Conservation (phyloP, 1,284 basidiomycete species). For the Filobasidium uniguttulatum region DNA sequence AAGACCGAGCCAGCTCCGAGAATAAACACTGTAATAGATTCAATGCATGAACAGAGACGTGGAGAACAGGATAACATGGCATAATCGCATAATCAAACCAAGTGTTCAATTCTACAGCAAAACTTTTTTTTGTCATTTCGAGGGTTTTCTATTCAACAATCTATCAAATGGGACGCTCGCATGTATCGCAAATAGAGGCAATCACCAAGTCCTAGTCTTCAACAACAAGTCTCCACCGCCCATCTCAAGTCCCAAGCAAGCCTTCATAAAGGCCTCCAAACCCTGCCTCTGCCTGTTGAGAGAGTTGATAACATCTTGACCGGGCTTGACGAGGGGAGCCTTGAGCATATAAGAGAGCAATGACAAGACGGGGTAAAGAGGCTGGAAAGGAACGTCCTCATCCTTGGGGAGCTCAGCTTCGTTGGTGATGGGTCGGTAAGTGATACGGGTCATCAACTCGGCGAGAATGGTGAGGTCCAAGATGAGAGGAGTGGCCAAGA, state of each 20-base stretch:
- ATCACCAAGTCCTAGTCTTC: constrained; percentile 70
- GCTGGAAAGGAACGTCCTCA: constrained; percentile 49
- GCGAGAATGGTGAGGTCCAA: constrained; percentile 86
- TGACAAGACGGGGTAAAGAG: constrained; percentile 75
- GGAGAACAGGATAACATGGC: no score
- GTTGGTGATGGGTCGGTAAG: constrained; percentile 51
- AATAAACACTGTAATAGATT: no score
- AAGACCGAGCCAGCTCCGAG: no score
- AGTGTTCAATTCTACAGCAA: no score
- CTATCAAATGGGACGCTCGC: no score
- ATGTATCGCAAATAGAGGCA: no score
- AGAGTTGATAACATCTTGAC: constrained; percentile 85
- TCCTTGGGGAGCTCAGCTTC: constrained; percentile 13
- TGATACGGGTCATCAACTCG: constrained; percentile 84
- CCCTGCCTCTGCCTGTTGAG: constrained; percentile 88
- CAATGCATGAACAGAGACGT: no score
- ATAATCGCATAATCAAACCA: no score
- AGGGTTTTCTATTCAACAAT: no score
- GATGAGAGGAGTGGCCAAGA: constrained; percentile 90
- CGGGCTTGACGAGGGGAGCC: constrained; percentile 94
- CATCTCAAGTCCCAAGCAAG: constrained; percentile 75
- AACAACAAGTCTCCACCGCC: constrained; percentile 60
- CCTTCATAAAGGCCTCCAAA: constrained; percentile 57
- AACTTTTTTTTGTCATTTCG: no score
- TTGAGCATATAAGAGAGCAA: constrained; percentile 93